Base-by-base conservation (phyloP, 2,329 filamentous ascomycete genomes). In the Fusarium sp. region DNA sequence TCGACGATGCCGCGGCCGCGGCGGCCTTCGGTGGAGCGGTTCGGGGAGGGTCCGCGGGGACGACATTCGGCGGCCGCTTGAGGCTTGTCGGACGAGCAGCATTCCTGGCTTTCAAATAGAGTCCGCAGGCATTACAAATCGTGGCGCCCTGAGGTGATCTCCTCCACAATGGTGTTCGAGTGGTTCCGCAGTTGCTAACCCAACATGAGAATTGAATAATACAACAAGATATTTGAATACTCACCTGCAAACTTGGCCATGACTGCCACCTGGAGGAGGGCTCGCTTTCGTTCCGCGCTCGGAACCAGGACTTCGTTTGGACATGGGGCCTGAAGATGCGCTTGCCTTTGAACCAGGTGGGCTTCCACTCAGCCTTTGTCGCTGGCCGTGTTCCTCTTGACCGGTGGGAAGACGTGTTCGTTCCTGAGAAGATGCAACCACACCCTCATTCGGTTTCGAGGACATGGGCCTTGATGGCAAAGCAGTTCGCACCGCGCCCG, bases 101-200 rank as follows among this genome's bases (percentile, higher is more conserved):
- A 80, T 98, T 98, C 75, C 96, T 91, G 11, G 96, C 95, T 82
- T 98, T 98, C 71, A 94, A 87, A 82, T 99, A 99, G 17, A 99
- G 88, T 46, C 96, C 96, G 80, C 96, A 99, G 7, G 96, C 96
- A 83, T 99, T 99, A 85, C 96, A 99, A 69, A 99, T 98, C 31
- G 95, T 98, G 63, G 94, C 93, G 33, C 96, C 96, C 78, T 95
- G 92, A 0, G 96, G 96, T 17, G 96, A 98, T 79, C 96, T 91
- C 80, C 96, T 91, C 96, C 96, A 99, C 40, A 99, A 85, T 27
- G 96, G 96, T 55, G 96, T 99, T 81, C 93, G 92, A 61, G 95
- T 98, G 17, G 96, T 98, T 66, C 92, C 93, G 81, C 96, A 99
- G 83, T 99, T 99, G 81, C 96, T 99, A 60, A 22, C 46, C 53